These are phyloP conservation scores for Friedmanniomyces endolithicus DNA, from an alignment of 495 filamentous ascomycete species.

Conservation along the genomic window DNA sequence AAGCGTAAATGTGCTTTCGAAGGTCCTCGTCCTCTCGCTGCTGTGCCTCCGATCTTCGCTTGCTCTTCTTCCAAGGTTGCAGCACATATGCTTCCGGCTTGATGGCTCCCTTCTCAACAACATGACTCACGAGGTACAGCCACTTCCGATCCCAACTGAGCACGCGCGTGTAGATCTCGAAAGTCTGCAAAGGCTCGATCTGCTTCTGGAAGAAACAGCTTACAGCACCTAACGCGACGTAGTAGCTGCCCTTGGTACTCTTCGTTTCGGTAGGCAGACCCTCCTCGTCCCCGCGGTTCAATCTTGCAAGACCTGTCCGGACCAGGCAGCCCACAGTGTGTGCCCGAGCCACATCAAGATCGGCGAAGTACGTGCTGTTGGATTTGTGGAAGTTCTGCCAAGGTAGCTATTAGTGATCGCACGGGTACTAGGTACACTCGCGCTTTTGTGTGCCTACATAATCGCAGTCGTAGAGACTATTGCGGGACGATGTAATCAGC, in stretches of 20 bases:
- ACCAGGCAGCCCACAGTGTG: slow-evolving; percentile 49
- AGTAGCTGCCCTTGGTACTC: slow-evolving; percentile 30
- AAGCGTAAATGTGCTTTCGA: slow-evolving; percentile 48
- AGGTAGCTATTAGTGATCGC: too few species aligned
- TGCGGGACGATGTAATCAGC: slow-evolving; percentile 45
- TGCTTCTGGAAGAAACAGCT: slow-evolving; percentile 55
- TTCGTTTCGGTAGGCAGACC: slow-evolving; percentile 10
- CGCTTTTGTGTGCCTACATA: too few species aligned
- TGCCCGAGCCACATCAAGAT: slow-evolving; percentile 57
- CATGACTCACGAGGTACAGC: slow-evolving; percentile 63
- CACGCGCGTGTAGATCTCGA: slow-evolving; percentile 55
- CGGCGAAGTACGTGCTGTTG: slow-evolving; percentile 64
- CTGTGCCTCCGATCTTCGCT: slow-evolving; percentile 27
- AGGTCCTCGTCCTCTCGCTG: slow-evolving; percentile 17
- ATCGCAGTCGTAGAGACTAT: slow-evolving; percentile 57
- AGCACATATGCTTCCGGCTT: slow-evolving; percentile 37
- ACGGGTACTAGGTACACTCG: too few species aligned
- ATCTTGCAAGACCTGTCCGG: slow-evolving; percentile 40
- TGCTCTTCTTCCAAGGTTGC: slow-evolving; percentile 32
- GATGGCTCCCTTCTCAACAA: slow-evolving; percentile 50
- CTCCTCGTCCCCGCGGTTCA: slow-evolving; percentile 22
- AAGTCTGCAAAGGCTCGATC: slow-evolving; percentile 52
- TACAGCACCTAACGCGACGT: slow-evolving; percentile 54
- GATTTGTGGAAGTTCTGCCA: slow-evolving; percentile 60
- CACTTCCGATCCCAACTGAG: slow-evolving; percentile 74